Percentiles rank a stretch among this genome's conserved stretches.
Conservation (phyloP, 2,329 filamentous ascomycete species). For the Aspergillus phoenicis region DNA sequence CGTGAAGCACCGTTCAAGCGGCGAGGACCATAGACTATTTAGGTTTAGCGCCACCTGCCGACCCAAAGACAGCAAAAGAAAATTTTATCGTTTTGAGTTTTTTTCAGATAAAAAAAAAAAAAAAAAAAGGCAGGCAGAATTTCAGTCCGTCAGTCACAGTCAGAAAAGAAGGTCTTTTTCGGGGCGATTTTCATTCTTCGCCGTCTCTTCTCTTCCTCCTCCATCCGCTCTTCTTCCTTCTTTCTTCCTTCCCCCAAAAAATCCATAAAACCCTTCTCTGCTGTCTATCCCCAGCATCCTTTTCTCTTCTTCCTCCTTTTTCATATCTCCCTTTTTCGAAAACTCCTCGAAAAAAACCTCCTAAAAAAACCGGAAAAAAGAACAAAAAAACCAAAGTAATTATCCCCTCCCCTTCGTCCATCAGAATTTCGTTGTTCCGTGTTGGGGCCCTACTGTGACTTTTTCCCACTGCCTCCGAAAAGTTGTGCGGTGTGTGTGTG, state of each 20-base stretch:
- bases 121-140: constrained; percentile 19
- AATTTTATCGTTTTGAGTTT: constrained; percentile 37
- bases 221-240: constrained; percentile 28
- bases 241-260: constrained; percentile 23
- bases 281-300: constrained; percentile 26
- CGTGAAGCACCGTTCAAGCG: constrained; percentile 16
- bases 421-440: not conserved
- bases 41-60: constrained; percentile 26
- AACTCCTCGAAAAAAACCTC: constrained; percentile 33
- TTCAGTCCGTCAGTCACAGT: constrained; percentile 3
- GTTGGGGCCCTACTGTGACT: constrained; percentile 10
- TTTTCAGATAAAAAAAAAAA: constrained; percentile 29
- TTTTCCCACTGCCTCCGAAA: constrained; percentile 22
- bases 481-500: constrained; percentile 36
- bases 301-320: constrained; percentile 30
- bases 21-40: constrained; percentile 16
- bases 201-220: constrained; percentile 30
- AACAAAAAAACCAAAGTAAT: constrained; percentile 39
- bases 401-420: constrained; percentile 18
- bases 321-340: constrained; percentile 35
- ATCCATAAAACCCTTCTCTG: constrained; percentile 27
- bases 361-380: constrained; percentile 45
- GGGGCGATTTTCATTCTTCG: constrained; percentile 26
- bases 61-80: constrained; percentile 20
- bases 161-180: constrained; percentile 6